phyloP scores from a whole-genome alignment of 768 basidiomycete species.

The Lentinula boryana region DNA sequence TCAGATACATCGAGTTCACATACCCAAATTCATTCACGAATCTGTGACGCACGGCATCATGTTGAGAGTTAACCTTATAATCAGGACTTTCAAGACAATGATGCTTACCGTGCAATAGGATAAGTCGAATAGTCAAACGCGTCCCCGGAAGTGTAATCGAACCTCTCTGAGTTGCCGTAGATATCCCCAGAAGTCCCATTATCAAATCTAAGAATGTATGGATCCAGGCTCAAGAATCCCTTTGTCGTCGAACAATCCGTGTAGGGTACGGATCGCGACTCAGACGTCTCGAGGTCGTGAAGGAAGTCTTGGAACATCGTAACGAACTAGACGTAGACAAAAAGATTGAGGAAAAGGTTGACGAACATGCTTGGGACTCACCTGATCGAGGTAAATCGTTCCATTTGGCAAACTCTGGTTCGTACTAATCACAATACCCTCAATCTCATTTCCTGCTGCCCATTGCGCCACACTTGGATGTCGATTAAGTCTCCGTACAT shows the following conservation, averaged over 20 bases:
- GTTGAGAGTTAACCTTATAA: not conserved
- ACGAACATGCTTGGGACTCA: not conserved
- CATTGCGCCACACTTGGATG: conserved; percentile 56
- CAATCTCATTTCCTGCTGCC: conserved; percentile 59
- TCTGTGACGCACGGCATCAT: conserved; percentile 15
- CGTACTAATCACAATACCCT: conserved; percentile 40
- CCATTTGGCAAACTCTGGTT: conserved; percentile 33
- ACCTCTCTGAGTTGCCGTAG: conserved; percentile 56
- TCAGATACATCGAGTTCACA: conserved; percentile 6
- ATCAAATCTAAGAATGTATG: conserved; percentile 42
- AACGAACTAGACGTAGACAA: conserved; percentile 29
- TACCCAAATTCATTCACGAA: conserved; percentile 59
- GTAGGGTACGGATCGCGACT: conserved; percentile 46
- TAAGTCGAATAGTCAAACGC: conserved; percentile 52
- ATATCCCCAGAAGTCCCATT: conserved; percentile 48
- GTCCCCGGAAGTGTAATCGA: conserved; percentile 45
- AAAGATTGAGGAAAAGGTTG: not conserved
- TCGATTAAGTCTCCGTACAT: conserved; percentile 46
- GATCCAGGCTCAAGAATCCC: conserved; percentile 52
- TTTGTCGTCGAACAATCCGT: conserved; percentile 56
- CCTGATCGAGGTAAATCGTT: conserved; percentile 32
- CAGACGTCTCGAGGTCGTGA: conserved; percentile 38
- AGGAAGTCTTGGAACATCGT: conserved; percentile 48
- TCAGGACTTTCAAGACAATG: not conserved
- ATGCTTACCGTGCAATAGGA: conserved; percentile 36